Base-by-base conservation (phyloP, 768 basidiomycete genomes). In the Phylloporus scabripes region DNA sequence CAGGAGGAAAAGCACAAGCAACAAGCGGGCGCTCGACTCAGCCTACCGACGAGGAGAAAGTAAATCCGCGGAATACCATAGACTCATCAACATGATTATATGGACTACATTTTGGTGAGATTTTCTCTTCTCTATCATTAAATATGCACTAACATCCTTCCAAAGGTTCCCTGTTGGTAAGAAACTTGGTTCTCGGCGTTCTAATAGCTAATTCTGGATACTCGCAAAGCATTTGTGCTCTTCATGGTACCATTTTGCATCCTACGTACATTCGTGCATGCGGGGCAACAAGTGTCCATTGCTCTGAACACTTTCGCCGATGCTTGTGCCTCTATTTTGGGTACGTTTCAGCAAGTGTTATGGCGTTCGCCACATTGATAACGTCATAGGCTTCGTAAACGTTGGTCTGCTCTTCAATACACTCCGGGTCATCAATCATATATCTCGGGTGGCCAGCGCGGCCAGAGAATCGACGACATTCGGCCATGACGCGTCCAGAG, bases 91-190 rank as follows among this genome's bases (percentile, higher is more conserved):
- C 26, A 72, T 74, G n/a, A 73, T 90, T 45, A 76, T 82, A 23
- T 72, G 76, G 51, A 81, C 77, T 49, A 83, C 87, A 82, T 69
- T 87, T 39, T 88, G 83, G 87, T 87, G 55, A 48, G 77, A 63
- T 26, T 29, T 58, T 5, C 17, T 32, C 21, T 5, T 36, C 43
- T 7, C n/a, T 36, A 23, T 14, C 31, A 52, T 41, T 26, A 26
- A 41, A 39, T 37, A 48, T 49, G 50, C 3, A n/a, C 48, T 50
- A 14, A 61, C 20, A 3, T 26, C 33, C 28, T 20, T 21, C 46
- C 33, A 11, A 55, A 83, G 81, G 80, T 82, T 78, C 60, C 82
- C 81, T 18, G 59, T 81, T 45, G 78, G 82, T 83, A 50, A 63
- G 76, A 58, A 23, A 3, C 20, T 23, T 28, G 15, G 7, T 42